Evolutionary conservation across 805 yeast species (phyloP), one percentile per base, ranked within the genome.

Genomic region (Candida golubevii): DNA sequence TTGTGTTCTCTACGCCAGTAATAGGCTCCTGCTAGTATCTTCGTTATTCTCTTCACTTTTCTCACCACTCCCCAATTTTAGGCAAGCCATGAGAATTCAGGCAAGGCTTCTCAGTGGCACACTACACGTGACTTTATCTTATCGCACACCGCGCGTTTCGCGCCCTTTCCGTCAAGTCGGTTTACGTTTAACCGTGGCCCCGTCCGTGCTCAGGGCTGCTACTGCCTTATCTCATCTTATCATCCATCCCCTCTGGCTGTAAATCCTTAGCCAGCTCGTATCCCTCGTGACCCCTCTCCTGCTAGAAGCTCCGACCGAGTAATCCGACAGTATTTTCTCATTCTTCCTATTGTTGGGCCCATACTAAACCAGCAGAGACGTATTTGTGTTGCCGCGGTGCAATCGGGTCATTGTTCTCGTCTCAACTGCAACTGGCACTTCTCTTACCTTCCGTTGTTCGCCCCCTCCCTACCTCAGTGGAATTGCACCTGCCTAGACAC

Each of bases 61-160:
- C 32, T 10, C n/a, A 10, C 32, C 32, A 12, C 4, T 29, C 6
- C 32, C 32, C 4, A 10, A 15, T 29, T 26, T 29, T 18, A 3
- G 5, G 23, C 4, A 3, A 18, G 23, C 23, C 23, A 18, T 18
- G n/a, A 18, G 23, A 18, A 18, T 18, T 18, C 23, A 18, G 23
- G 23, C 23, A 18, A 18, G 23, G 23, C 23, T 18, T 18, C 4
- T 18, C 23, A 18, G 23, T 18, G 23, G 23, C 23, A 18, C 41
- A 8, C 31, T 31, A 36, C 54, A 51, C 55, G 50, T 51, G 55
- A 49, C 54, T 50, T 49, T 51, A 51, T 51, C 55, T 51, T 51
- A 51, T 51, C 55, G 41, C 39, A 33, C 15, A 7, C 32, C 32
- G 23, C 23, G 23, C 23, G 23, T 18, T 18, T 18, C 23, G 23